Base-by-base conservation (phyloP, 148 eudicot genomes). In the Nepenthes mirabilis region DNA sequence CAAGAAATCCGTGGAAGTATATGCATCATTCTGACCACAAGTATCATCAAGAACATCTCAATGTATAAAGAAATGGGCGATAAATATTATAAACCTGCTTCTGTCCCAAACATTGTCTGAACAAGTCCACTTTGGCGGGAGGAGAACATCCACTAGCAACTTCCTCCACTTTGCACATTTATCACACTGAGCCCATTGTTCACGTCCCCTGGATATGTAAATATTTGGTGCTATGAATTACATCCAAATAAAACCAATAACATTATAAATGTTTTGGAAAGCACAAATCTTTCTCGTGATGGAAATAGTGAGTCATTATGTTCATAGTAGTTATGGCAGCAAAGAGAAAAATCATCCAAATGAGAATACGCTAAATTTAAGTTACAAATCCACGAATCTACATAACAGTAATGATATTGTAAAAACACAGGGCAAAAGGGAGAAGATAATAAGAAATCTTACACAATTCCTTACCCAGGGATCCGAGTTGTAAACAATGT, bases 121-220 rank as follows among this genome's bases (percentile, higher is more conserved):
- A 68, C 99, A 93, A 9, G 81, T 69, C 99, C 99, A 93, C 63
- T 74, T 86, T 62, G 99, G 76, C 62, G 91, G 86, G 47, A 93
- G 79, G 63, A 82, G 87, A 79, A 83, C 68, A 58, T 85, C 75
- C 55, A 67, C 69, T 1, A 95, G 95, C 65, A 93, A 72, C 77
- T 77, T 88, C 75, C 95, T 82, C 96, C 96, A 86, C 74, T 86
- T 84, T 45, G 65, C 72, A 73, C 99, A 93, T 69, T 66, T 74
- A 77, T 88, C 95, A 73, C 98, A 93, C 70, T 83, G 96, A 65
- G 81, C 89, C 95, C 95, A 82, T 71, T 93, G 98, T 37, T 83
- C 90, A 61, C 83, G 85, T 65, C 75, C 83, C 75, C 97, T 87
- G 77, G 11, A 77, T 52, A 33, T 48, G n/a, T 14, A 51, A 49